Evolutionary conservation across 176 grass and related monocot species (phyloP).

Genomic region (Lolium multiflorum): DNA sequence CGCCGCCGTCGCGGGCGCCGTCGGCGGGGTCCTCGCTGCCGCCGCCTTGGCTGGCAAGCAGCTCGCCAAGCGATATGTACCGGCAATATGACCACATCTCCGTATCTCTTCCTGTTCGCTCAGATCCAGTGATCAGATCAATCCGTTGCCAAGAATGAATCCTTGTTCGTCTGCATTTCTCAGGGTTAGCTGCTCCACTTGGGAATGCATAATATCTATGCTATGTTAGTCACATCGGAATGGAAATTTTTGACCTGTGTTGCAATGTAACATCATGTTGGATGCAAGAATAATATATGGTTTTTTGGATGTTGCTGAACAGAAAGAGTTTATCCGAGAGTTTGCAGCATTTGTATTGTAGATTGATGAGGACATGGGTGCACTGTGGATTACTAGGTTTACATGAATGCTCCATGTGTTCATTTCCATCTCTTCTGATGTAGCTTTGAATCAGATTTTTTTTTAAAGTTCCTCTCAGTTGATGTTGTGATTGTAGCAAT

Average conservation of each 20-base stretch:
- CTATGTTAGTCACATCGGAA: constrained; percentile 22
- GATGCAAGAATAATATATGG: constrained; percentile 6
- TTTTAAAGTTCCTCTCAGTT: not conserved
- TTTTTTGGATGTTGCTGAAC: constrained; percentile 34
- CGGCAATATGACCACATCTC: constrained; percentile 57
- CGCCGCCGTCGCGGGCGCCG: constrained; percentile 78
- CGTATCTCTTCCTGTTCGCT: constrained; percentile 11
- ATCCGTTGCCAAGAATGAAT: constrained; percentile 6
- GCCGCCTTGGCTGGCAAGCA: constrained; percentile 71
- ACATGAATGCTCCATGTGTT: not conserved
- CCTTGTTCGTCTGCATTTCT: constrained; percentile 7
- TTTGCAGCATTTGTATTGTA: not conserved
- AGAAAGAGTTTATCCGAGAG: not conserved
- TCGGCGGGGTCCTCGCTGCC: constrained; percentile 77
- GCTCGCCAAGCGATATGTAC: constrained; percentile 72
- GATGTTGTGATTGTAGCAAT: not conserved
- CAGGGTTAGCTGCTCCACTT: constrained; percentile 2
- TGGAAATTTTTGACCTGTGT: constrained; percentile 17
- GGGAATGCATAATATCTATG: constrained; percentile 26
- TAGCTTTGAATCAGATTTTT: too few species aligned
- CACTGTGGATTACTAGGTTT: not conserved
- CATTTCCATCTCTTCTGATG: not conserved
- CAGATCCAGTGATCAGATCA: constrained; percentile 27
- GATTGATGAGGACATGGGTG: not conserved
- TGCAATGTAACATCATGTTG: constrained; percentile 33